Evolutionary conservation across 2,329 filamentous ascomycete species (phyloP).

Genomic region (Colletotrichum lupini): DNA sequence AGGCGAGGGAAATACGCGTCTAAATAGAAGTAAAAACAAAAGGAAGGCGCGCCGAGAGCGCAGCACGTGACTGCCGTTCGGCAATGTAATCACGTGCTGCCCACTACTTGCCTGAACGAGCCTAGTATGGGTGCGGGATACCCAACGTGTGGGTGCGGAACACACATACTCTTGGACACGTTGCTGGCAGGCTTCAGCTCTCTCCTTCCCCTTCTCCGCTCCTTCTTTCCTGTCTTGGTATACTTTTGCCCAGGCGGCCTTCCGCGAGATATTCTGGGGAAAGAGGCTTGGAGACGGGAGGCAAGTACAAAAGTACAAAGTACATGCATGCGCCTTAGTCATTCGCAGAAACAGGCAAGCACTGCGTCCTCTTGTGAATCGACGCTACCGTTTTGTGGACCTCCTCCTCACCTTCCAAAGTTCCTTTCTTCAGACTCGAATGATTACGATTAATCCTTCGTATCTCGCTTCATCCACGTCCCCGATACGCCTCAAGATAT

Average conservation of each 20-base stretch:
- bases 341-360: not conserved
- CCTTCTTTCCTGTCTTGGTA: not conserved
- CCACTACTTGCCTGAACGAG: too few relatives aligned
- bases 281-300: not conserved
- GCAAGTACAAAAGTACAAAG: not conserved
- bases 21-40: too few relatives aligned
- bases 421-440: not conserved
- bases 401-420: not conserved
- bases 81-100: too few relatives aligned
- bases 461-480: constrained; percentile 15
- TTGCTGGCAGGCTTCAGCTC: not conserved
- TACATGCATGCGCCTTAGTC: not conserved
- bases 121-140: too few relatives aligned
- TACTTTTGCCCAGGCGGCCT: not conserved
- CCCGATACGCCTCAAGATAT: not conserved
- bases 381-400: not conserved
- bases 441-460: constrained; percentile 7
- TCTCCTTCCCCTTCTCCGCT: not conserved
- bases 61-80: too few relatives aligned
- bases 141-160: too few relatives aligned
- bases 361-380: not conserved
- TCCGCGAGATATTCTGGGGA: not conserved
- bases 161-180: too few relatives aligned
- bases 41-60: too few relatives aligned
- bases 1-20: too few relatives aligned